phyloP scores from a whole-genome alignment of 106 monocot genomes.

The Apostasia ramifera region DNA sequence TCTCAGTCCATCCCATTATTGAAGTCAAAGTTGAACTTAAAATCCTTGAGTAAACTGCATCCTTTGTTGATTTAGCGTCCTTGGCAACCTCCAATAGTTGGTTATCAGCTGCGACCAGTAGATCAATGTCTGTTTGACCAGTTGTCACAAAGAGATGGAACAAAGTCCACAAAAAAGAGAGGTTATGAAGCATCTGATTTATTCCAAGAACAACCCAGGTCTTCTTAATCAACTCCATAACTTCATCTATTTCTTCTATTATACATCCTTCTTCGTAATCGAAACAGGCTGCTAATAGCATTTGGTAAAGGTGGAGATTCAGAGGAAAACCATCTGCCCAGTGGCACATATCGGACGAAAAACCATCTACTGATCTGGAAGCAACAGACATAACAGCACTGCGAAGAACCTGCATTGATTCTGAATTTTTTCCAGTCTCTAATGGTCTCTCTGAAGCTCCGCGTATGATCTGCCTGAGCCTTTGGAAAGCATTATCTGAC shows the following conservation, averaged over 20 bases:
- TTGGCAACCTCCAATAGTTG: slow-evolving; percentile 79
- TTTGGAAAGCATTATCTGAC: slow-evolving; percentile 53
- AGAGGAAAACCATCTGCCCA: slow-evolving; percentile 96
- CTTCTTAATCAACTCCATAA: slow-evolving; percentile 87
- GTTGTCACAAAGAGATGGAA: slow-evolving; percentile 59
- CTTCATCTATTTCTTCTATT: slow-evolving; percentile 85
- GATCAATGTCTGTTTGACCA: slow-evolving; percentile 66
- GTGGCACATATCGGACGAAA: slow-evolving; percentile 54
- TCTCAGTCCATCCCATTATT: slow-evolving; percentile 91
- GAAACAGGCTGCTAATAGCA: slow-evolving; percentile 78
- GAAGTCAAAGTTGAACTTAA: slow-evolving; percentile 78
- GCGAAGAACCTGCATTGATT: slow-evolving; percentile 85
- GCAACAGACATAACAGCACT: slow-evolving; percentile 75
- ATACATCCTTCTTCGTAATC: slow-evolving; percentile 78
- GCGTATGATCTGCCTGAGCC: slow-evolving; percentile 62
- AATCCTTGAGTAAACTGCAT: slow-evolving; percentile 70
- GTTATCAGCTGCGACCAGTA: slow-evolving; percentile 80
- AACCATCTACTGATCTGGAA: slow-evolving; percentile 61
- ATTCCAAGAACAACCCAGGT: slow-evolving; percentile 90
- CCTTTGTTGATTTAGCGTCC: slow-evolving; percentile 83
- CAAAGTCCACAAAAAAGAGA: slow-evolving; percentile 77
- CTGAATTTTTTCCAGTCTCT: slow-evolving; percentile 89
- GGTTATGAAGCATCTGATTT: slow-evolving; percentile 75
- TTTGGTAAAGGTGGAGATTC: slow-evolving; percentile 81
- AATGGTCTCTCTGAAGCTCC: slow-evolving; percentile 61